Conservation (phyloP, 1,284 basidiomycete genomes). For the Meripilus lineatus region DNA sequence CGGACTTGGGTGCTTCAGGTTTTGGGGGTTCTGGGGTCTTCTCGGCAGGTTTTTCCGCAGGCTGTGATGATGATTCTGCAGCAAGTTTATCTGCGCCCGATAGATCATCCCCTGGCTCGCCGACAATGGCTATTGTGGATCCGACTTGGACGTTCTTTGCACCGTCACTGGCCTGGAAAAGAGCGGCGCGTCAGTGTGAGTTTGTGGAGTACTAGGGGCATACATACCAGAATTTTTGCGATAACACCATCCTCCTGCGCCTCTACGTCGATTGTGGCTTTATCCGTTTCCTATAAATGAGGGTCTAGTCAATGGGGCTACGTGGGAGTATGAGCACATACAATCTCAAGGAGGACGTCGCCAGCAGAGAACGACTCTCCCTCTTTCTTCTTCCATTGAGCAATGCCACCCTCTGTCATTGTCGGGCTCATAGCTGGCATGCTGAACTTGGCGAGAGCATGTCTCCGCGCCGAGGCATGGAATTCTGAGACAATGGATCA, state of each 20-base stretch:
- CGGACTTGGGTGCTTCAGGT: slow-evolving; percentile 39
- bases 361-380: slow-evolving; percentile 88
- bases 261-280: slow-evolving; percentile 99
- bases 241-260: slow-evolving; percentile 95
- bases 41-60: slow-evolving; percentile 26
- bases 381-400: slow-evolving; percentile 96
- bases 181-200: slow-evolving; percentile 5
- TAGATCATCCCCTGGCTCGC: slow-evolving; percentile 91
- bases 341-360: slow-evolving; percentile 93
- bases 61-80: slow-evolving; percentile 47
- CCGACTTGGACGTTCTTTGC: slow-evolving; percentile 87
- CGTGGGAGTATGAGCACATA: slow-evolving; percentile 33
- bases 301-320: slow-evolving; percentile 6
- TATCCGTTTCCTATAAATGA: slow-evolving; percentile 93
- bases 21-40: slow-evolving; percentile 33
- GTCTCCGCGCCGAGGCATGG: slow-evolving; percentile 73
- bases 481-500: slow-evolving; percentile 55
- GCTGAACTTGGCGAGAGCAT: slow-evolving; percentile 84
- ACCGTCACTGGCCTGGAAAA: slow-evolving; percentile 68
- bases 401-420: slow-evolving; percentile 99
- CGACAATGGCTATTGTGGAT: slow-evolving; percentile 84
- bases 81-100: slow-evolving; percentile 79
- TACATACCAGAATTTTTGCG: slow-evolving; percentile 81
- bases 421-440: slow-evolving; percentile 99
- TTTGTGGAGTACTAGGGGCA: background rate